Base-by-base conservation (phyloP, 2,329 filamentous ascomycete genomes). In the Cytospora mali region DNA sequence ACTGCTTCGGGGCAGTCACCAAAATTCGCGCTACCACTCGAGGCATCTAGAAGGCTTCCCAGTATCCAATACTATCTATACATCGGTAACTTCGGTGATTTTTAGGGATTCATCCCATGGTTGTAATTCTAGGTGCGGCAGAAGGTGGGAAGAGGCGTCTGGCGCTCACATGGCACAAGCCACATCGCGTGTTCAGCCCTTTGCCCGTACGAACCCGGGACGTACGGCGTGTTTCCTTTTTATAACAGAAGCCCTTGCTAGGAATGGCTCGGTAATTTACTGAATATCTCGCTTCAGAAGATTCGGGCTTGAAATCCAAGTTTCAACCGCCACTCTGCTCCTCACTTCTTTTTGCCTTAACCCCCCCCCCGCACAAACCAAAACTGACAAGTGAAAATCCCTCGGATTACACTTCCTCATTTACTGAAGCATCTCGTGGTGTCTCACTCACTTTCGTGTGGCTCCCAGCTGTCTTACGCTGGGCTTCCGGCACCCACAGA, bases 101-200 rank as follows among this genome's bases (percentile, higher is more conserved):
- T 7, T 42, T 29, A 29, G 55, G 42, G 27, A 31, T 55, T 25
- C 18, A 25, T 28, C 27, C 29, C 61, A 49, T 25, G 23, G 16
- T 35, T 39, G 48, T 46, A 39, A 50, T 62, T 49, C 31, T 39
- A 23, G 52, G n/a, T 29, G 53, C 58, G 54, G 50, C 61, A 49
- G 39, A 25, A 23, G 23, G 46, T 56, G 46, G 28, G 55, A 18
- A 58, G 55, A 35, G 55, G 49, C 53, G 63, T 50, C 48, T 46
- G 48, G 49, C 49, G 46, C 18, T 31, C 48, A 35, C 21, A 63
- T 60, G 61, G 64, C 64, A 63, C 56, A 65, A 65, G 61, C 64
- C 64, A 65, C 64, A 58, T 61, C 61, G 61, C 61, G 61, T 65
- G 56, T 60, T 65, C 61, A 65, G 61, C 63, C 63, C 61, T 65